These are phyloP conservation scores for Rosellinia necatrix DNA, from an alignment of 2,329 filamentous ascomycete genomes.

Conservation along the genomic window DNA sequence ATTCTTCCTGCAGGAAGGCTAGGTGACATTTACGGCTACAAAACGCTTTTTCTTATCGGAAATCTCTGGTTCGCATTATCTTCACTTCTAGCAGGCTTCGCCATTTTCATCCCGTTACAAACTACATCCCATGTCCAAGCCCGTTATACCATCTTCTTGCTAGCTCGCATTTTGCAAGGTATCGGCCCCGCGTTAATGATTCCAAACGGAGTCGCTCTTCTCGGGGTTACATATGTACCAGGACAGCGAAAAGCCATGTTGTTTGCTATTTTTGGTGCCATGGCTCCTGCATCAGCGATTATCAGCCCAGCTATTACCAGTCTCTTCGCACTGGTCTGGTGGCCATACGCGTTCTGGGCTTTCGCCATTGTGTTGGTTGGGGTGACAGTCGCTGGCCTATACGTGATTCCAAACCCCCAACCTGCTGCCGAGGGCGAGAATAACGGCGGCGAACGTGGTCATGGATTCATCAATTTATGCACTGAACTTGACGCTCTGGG, in stretches of 20 bases:
- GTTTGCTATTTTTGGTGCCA: conserved; percentile 42
- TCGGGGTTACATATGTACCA: conserved; percentile 53
- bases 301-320: conserved; percentile 38
- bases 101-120: conserved; percentile 41
- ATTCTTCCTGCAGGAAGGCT: conserved; percentile 54
- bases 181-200: conserved; percentile 58
- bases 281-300: conserved; percentile 40
- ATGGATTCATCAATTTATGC: conserved; percentile 29
- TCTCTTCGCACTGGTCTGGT: conserved; percentile 36
- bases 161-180: conserved; percentile 53
- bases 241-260: conserved; percentile 42
- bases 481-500: conserved; percentile 38
- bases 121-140: conserved; percentile 4
- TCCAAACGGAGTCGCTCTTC: conserved; percentile 58
- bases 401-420: conserved; percentile 33
- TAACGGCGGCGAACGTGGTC: neutral
- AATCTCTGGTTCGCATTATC: conserved; percentile 55
- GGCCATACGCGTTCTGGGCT: conserved; percentile 41
- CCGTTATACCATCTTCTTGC: conserved; percentile 42
- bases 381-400: conserved; percentile 32
- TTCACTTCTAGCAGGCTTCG: conserved; percentile 50
- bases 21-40: conserved; percentile 56
- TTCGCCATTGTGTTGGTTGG: conserved; percentile 35
- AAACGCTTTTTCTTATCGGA: conserved; percentile 52
- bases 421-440: neutral